These are phyloP conservation scores for Zymoseptoria passerinii DNA, from an alignment of 2,329 filamentous ascomycete genomes.

Conservation along the genomic window DNA sequence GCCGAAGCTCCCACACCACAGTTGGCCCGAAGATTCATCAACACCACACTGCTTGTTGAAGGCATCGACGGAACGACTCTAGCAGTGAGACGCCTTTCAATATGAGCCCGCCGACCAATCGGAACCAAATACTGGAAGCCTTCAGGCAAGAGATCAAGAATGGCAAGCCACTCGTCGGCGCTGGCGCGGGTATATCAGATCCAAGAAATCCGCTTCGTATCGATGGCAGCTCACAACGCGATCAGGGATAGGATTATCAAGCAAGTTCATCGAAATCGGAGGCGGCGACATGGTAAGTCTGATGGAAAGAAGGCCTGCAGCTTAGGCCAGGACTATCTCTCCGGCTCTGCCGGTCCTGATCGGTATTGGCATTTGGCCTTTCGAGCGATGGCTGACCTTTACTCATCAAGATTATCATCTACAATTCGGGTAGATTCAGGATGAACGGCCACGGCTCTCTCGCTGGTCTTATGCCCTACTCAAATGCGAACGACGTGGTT, in stretches of 20 bases:
- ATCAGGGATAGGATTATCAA: slow-evolving; percentile 58
- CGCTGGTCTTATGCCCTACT: slow-evolving; percentile 63
- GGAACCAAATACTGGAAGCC: slow-evolving; percentile 47
- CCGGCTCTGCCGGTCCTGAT: too few relatives aligned
- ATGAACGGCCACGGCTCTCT: slow-evolving; percentile 65
- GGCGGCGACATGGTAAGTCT: slow-evolving; percentile 56
- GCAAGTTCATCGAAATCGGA: slow-evolving; percentile 61
- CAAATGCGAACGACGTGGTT: slow-evolving; percentile 62
- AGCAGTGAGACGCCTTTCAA: too few relatives aligned
- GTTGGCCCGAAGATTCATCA: too few relatives aligned
- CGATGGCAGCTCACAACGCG: background rate
- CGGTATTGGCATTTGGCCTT: too few relatives aligned
- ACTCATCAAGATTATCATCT: slow-evolving; percentile 62
- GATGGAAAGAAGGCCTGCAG: too few relatives aligned
- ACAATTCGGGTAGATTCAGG: slow-evolving; percentile 63
- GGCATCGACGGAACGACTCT: background rate
- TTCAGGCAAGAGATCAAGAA: slow-evolving; percentile 48
- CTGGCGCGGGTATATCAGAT: slow-evolving; percentile 47
- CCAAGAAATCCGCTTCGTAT: background rate
- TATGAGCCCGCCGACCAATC: slow-evolving; percentile 53
- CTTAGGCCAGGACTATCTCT: too few relatives aligned
- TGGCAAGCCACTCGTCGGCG: slow-evolving; percentile 56
- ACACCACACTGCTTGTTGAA: background rate
- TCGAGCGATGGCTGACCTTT: too few relatives aligned
- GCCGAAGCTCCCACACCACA: too few relatives aligned